These are phyloP conservation scores for Lantana camara DNA, from an alignment of 257 asterid species.

Conservation along the genomic window DNA sequence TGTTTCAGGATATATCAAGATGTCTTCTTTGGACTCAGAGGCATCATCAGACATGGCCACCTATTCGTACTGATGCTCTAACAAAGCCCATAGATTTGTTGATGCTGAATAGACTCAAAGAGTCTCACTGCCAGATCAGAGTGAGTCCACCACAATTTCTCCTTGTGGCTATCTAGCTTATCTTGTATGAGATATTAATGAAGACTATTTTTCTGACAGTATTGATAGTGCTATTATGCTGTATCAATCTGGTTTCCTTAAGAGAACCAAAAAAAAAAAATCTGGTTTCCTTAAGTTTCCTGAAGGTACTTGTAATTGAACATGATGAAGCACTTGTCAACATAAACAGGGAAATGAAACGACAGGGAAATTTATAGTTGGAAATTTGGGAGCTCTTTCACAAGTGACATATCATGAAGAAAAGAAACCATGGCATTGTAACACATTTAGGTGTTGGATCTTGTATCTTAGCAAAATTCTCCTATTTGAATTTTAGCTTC, in stretches of 20 bases:
- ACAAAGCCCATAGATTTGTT: constrained; percentile 83
- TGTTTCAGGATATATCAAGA: constrained; percentile 87
- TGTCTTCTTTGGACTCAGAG: constrained; percentile 99
- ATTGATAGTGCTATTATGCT: constrained; percentile 8
- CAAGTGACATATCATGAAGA: background rate
- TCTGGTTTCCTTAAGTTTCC: background rate
- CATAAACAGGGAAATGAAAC: background rate
- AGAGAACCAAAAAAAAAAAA: no score
- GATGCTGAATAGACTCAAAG: constrained; percentile 87
- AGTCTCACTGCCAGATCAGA: constrained; percentile 81
- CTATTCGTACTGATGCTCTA: constrained; percentile 88
- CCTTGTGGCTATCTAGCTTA: constrained; percentile 10
- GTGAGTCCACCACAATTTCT: constrained; percentile 46
- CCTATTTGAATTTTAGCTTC: background rate
- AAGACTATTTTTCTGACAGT: background rate
- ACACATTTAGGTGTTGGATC: background rate
- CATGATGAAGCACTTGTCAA: no score
- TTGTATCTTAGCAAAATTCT: background rate
- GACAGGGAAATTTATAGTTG: background rate
- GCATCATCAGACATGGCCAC: constrained; percentile 99
- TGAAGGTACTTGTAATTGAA: background rate
- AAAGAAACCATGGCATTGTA: background rate
- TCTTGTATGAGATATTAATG: constrained; percentile 16
- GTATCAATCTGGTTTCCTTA: no score
- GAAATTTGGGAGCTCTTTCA: constrained; percentile 2